A percentile compares a stretch with the other conserved stretches of the same genome.
Conservation (phyloP, 345 rosid species). For the Melaleuca alternifolia region DNA sequence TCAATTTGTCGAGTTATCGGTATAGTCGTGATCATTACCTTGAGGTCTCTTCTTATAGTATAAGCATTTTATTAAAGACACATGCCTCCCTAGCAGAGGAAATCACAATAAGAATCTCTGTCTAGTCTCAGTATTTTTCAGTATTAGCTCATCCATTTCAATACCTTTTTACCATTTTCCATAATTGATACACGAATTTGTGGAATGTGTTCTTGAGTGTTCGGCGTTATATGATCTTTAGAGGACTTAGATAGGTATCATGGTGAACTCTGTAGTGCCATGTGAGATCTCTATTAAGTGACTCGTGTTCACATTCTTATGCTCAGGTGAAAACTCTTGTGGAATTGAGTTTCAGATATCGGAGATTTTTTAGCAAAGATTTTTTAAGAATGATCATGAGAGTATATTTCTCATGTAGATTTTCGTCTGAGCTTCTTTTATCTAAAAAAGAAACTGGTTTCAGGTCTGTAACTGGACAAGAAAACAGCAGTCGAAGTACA, state of each 20-base stretch:
- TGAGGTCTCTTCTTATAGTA: conserved; percentile 22
- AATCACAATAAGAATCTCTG: background rate
- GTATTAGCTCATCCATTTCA: background rate
- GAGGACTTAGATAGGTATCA: background rate
- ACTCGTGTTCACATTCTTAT: conserved; percentile 21
- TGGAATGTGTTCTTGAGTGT: background rate
- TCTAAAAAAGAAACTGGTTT: background rate
- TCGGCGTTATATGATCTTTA: background rate
- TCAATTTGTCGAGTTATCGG: conserved; percentile 10
- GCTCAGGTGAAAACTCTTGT: conserved; percentile 26
- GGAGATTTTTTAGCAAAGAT: conserved; percentile 18
- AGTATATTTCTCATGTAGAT: conserved; percentile 4
- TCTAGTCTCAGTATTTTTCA: background rate
- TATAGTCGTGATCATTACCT: background rate
- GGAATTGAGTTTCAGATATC: conserved; percentile 16
- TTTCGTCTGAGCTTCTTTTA: background rate
- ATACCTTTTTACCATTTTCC: background rate
- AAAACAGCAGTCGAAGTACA: background rate
- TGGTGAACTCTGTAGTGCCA: background rate
- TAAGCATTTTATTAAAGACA: conserved; percentile 18
- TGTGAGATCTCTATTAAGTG: background rate
- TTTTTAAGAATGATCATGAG: conserved; percentile 7
- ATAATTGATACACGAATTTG: background rate
- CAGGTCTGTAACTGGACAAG: background rate
- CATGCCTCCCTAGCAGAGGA: background rate